Evolutionary conservation across 495 filamentous ascomycete genomes (phyloP).

Genomic region (Melanomma pulvis-pyrius): DNA sequence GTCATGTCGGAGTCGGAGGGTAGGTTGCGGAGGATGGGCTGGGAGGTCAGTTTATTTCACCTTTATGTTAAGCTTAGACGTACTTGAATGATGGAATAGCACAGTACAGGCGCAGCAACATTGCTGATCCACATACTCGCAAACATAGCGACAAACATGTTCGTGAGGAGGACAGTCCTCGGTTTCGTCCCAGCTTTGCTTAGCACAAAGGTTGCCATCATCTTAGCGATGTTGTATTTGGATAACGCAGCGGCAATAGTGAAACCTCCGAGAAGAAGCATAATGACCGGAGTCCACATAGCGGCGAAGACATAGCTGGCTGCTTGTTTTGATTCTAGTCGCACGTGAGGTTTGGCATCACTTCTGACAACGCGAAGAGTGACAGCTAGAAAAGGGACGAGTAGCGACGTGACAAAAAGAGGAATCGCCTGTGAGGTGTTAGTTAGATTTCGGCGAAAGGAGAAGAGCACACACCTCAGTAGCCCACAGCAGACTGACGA

Average conservation of each 20-base stretch:
- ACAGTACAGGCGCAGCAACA: constrained; percentile 96
- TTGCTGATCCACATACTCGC: constrained; percentile 99
- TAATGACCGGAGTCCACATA: constrained; percentile 99
- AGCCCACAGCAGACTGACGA: constrained; percentile 94
- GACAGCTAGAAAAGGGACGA: constrained; percentile 92
- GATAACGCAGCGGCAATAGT: constrained; percentile 93
- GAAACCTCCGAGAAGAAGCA: constrained; percentile 96
- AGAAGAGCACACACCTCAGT: constrained; percentile 69
- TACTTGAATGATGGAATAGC: constrained; percentile 93
- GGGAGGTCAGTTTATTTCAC: not conserved
- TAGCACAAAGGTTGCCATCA: constrained; percentile 95
- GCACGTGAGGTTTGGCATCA: constrained; percentile 67
- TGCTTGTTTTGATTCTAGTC: constrained; percentile 73
- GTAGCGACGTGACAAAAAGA: constrained; percentile 92
- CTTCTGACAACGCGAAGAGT: constrained; percentile 80
- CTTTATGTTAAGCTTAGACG: constrained; percentile 11
- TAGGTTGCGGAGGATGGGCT: constrained; percentile 92
- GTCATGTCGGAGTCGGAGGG: constrained; percentile 87
- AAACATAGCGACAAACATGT: constrained; percentile 98
- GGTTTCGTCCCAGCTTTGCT: constrained; percentile 94
- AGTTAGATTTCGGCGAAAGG: constrained; percentile 20
- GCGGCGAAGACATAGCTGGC: constrained; percentile 82
- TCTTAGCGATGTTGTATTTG: constrained; percentile 96
- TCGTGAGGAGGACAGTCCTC: constrained; percentile 82
- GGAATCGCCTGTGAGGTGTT: constrained; percentile 74